Evolutionary conservation across 2,329 filamentous ascomycete species (phyloP), one percentile per base, ranked within the genome.

Genomic region (Verticillium nubilum): DNA sequence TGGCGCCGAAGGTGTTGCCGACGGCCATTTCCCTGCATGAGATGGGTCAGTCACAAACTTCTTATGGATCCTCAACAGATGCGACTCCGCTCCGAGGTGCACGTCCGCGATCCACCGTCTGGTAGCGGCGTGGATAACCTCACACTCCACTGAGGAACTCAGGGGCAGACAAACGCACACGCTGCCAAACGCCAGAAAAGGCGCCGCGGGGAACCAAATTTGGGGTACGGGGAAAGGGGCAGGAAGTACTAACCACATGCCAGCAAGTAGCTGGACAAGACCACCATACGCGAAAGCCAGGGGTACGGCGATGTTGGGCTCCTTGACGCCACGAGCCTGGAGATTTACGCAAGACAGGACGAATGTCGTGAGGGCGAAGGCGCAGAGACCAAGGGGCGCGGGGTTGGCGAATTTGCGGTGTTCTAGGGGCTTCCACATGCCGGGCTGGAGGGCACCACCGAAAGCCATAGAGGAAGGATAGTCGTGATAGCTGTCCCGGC

Each of bases 1-100:
- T 93, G 57, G 89, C 90, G 80, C 90, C 90, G 65, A 94, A 93
- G 12, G 91, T 94, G 80, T 94, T 94, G 60, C 90, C 90, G n/a
- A 91, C 82, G 35, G 90, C 89, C 85, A 94, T 91, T 78, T 94
- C 90, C 89, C 89, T 91, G 58, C 12, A 5, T 3, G 52, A 29
- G 19, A 28, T n/a, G 5, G 5, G 33, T 67, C 28, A 67, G 63
- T 56, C 12, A 27, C 9, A 7, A 23, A n/a, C 7, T 23, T 47
- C 17, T 23, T 47, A 47, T 47, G 42, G 42, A n/a, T 47, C 42
- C 42, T 47, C 42, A 25, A 47, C 42, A 47, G 19, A 23, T 47
- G 42, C 42, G 42, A 12, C 42, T 47, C 42, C 42, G 42, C 42
- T 12, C 7, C 7, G 42, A 25, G 42, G 42, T 5, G 33, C 33